Evolutionary conservation across 2,329 filamentous ascomycete species (phyloP), one percentile per base, ranked within the genome.

Genomic region (Paraphoma chrysanthemicola): DNA sequence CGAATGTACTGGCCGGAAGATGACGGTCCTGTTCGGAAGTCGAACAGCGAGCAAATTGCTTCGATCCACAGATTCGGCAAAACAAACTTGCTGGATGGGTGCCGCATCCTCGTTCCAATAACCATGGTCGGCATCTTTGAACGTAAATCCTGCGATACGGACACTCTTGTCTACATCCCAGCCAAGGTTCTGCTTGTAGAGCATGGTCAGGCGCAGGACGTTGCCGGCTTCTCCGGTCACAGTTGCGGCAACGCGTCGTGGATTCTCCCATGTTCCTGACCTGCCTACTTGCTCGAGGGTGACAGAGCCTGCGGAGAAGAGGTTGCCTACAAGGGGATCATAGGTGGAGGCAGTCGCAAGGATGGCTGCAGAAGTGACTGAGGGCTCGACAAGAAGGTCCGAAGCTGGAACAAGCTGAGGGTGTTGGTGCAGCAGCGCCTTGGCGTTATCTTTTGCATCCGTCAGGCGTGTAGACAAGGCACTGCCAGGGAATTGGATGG

Each of bases 261-360:
- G 54, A 18, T 72, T 63, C 9, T 60, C 52, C 9, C 78, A 5
- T 78, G 51, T 60, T 10, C 58, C 59, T 31, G 78, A 4, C 78
- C 52, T 61, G 14, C 56, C 62, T 17, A 8, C 39, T n/a, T 42
- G 39, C 23, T 82, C 66, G 77, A 82, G 59, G 79, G 85, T 57
- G 82, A 78, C 63, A 78, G 85, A 82, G 1, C 88, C 88, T 29
- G 86, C 77, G 2, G 83, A 82, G 18, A 91, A 78, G 4, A 89
- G 72, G 11, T 67, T 64, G 16, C 79, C 78, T 28, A 73, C 52
- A 2, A 71, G 58, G 12, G 80, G 76, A 56, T 82, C 80, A 60
- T 81, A 76, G 7, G 57, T 67, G 7, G 56, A 31, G 2, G 70
- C 52, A 2, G 75, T 70, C 4, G 68, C 66, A 16, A 66, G 60